Conservation (phyloP, 2,329 filamentous ascomycete species). For the Scedosporium apiospermum region DNA sequence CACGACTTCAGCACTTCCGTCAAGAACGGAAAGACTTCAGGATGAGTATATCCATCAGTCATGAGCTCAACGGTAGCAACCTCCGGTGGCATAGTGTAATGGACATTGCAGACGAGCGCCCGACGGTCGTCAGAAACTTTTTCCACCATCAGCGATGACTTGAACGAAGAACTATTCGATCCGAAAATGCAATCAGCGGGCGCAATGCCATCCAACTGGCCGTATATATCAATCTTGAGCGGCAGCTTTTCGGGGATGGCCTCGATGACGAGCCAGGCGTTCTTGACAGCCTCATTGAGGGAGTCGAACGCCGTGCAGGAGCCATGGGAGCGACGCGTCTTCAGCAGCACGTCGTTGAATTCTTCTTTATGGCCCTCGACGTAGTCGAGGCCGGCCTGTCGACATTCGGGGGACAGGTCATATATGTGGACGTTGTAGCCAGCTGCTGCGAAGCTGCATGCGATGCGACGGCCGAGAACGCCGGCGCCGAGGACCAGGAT, state of each 20-base stretch:
- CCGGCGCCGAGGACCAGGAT: slow-evolving; percentile 30
- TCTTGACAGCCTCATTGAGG: slow-evolving; percentile 27
- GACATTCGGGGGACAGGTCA: slow-evolving; percentile 28
- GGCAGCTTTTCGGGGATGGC: slow-evolving; percentile 39
- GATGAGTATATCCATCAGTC: slow-evolving; percentile 35
- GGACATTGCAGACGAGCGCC: slow-evolving; percentile 35
- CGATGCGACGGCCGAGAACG: slow-evolving; percentile 32
- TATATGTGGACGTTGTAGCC: slow-evolving; percentile 32
- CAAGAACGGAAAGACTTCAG: slow-evolving; percentile 34
- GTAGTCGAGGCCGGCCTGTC: slow-evolving; percentile 27
- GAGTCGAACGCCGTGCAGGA: slow-evolving; percentile 22
- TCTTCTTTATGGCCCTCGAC: slow-evolving; percentile 23
- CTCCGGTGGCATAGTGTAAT: slow-evolving; percentile 40
- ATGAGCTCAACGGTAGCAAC: slow-evolving; percentile 42
- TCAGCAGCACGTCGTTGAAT: slow-evolving; percentile 9
- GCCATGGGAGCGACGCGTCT: slow-evolving; percentile 15
- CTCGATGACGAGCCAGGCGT: slow-evolving; percentile 45
- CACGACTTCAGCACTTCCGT: slow-evolving; percentile 26
- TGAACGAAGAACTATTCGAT: slow-evolving; percentile 43
- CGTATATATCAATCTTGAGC: slow-evolving; percentile 38
- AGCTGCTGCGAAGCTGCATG: slow-evolving; percentile 26
- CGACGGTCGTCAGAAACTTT: slow-evolving; percentile 27
- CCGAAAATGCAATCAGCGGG: slow-evolving; percentile 36
- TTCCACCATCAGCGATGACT: slow-evolving; percentile 35
- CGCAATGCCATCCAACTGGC: slow-evolving; percentile 30